phyloP scores from a whole-genome alignment of 225 moss, liverwort and hornwort species.

The Pseudisothecium myosuroides region DNA sequence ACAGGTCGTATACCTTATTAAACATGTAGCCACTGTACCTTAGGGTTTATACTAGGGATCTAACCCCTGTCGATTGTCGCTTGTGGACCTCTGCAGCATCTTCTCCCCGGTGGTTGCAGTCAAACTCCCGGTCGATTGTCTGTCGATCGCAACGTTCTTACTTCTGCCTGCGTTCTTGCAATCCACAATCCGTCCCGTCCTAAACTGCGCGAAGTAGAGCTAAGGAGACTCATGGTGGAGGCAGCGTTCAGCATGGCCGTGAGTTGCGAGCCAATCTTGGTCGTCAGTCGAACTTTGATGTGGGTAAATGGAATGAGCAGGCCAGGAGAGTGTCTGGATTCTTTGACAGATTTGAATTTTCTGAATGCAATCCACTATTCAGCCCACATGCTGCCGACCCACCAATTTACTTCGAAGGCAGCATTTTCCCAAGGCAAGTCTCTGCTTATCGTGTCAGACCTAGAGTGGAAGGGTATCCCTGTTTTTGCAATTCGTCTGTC shows the following conservation, averaged over 20 bases:
- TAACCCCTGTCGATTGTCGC: neutral
- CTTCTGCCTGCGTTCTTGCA: neutral
- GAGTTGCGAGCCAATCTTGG: neutral
- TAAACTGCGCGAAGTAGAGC: neutral
- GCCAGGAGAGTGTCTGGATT: neutral
- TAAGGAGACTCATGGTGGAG: neutral
- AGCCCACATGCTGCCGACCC: neutral
- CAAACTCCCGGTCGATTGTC: neutral
- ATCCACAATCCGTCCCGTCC: neutral
- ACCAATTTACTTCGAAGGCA: neutral
- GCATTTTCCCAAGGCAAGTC: neutral
- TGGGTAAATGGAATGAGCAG: neutral
- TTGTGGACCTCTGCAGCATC: neutral
- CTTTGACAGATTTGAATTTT: neutral
- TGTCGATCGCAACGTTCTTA: neutral
- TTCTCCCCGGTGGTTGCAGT: neutral
- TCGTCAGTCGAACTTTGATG: neutral
- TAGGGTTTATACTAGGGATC: neutral
- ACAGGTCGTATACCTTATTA: too few species aligned
- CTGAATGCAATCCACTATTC: neutral
- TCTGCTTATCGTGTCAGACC: neutral
- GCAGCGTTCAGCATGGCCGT: neutral
- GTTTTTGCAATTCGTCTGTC: neutral
- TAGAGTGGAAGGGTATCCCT: neutral
- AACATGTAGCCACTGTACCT: neutral